Percentiles rank a stretch among this genome's conserved stretches.
Evolutionary conservation across 2,329 filamentous ascomycete species (phyloP).

Genomic region (Capronia americana): DNA sequence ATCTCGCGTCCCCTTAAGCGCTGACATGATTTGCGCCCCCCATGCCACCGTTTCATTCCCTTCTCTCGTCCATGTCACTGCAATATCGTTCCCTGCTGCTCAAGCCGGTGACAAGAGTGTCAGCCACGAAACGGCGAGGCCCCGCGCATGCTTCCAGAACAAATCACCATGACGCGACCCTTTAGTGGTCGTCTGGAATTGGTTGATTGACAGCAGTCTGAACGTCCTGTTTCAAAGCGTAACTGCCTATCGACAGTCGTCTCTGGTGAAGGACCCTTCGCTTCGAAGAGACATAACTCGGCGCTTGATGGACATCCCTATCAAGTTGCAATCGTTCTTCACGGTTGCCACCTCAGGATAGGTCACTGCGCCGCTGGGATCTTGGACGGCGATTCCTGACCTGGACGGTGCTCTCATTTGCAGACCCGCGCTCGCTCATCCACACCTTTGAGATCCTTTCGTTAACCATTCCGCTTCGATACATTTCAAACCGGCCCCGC

Average conservation of each 20-base stretch:
- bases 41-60: slow-evolving; percentile 6
- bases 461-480: slow-evolving; percentile 26
- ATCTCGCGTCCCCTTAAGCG: not conserved
- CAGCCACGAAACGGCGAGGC: not conserved
- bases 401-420: not conserved
- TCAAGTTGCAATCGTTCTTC: not conserved
- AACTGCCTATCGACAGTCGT: not conserved
- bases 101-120: not conserved
- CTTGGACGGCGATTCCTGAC: not conserved
- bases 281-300: slow-evolving; percentile 1
- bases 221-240: not conserved
- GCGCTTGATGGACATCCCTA: not conserved
- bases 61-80: slow-evolving; percentile 2
- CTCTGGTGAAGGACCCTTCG: not conserved
- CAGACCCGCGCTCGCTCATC: not conserved
- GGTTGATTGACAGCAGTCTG: not conserved
- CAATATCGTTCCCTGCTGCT: not conserved
- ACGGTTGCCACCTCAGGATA: not conserved
- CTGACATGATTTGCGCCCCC: slow-evolving; percentile 3
- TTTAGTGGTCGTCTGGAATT: not conserved
- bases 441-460: slow-evolving; percentile 10
- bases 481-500: slow-evolving; percentile 22
- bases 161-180: not conserved
- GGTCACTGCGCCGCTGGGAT: not conserved
- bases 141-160: slow-evolving; percentile 6